phyloP scores from a whole-genome alignment of 306 rosid species.

The Quercus suber region DNA sequence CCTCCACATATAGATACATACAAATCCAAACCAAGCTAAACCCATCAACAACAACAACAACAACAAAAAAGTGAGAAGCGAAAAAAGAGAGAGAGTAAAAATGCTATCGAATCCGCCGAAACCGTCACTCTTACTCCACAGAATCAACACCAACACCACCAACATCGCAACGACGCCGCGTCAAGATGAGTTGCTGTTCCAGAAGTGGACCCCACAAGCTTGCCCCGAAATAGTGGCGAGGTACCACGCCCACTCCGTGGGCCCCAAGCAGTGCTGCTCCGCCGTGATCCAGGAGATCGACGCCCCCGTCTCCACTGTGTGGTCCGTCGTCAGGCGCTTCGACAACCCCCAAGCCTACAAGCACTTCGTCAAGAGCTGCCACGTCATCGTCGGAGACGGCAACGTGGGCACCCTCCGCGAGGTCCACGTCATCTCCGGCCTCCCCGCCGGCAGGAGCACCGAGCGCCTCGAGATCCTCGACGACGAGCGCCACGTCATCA shows the following conservation, averaged over 20 bases:
- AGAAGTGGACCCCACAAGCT: background rate
- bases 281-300: conserved; percentile 75
- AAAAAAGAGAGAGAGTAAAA: background rate
- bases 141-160: conserved; percentile 37
- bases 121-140: conserved; percentile 46
- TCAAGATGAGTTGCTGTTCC: conserved; percentile 4
- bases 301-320: conserved; percentile 76
- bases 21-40: too few species aligned
- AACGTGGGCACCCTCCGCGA: conserved; percentile 84
- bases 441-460: conserved; percentile 82
- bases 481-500: conserved; percentile 82
- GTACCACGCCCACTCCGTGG: conserved; percentile 50
- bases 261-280: conserved; percentile 74
- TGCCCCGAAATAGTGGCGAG: conserved; percentile 60
- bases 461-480: conserved; percentile 93
- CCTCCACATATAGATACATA: background rate
- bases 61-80: background rate
- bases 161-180: background rate
- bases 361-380: conserved; percentile 89
- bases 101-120: conserved; percentile 56
- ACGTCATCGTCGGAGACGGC: conserved; percentile 82
- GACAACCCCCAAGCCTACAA: conserved; percentile 95
- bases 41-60: too few species aligned
- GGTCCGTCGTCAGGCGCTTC: conserved; percentile 96
- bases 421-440: conserved; percentile 79